Evolutionary conservation across 2,329 filamentous ascomycete genomes (phyloP).

Genomic region (Alternaria brassicicola): DNA sequence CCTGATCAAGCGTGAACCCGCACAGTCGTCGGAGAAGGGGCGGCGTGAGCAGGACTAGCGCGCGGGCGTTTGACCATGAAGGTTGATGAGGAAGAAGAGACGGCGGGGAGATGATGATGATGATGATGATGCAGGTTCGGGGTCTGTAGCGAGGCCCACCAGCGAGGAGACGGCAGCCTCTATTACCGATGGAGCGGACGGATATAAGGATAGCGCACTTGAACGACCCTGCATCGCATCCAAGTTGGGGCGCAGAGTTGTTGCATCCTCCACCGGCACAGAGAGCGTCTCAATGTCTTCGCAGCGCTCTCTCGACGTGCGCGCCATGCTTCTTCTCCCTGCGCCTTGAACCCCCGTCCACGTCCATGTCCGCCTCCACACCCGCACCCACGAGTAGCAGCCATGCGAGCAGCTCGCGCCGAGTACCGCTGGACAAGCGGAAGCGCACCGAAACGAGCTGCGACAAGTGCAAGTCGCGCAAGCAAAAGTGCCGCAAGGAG

Average conservation of each 20-base stretch:
- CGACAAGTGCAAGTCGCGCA: conserved; percentile 56
- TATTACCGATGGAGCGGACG: conserved; percentile 11
- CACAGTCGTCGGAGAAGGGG: not conserved
- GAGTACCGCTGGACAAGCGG: conserved; percentile 53
- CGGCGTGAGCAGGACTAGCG: not conserved
- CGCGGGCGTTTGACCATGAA: not conserved
- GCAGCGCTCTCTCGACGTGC: conserved; percentile 5
- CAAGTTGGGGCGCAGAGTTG: conserved; percentile 1
- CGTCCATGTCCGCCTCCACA: conserved; percentile 13
- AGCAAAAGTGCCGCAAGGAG: conserved; percentile 54
- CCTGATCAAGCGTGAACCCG: not conserved
- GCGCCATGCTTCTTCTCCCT: conserved; percentile 17
- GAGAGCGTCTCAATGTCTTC: conserved; percentile 3
- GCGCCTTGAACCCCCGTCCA: conserved; percentile 12
- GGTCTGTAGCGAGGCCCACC: not conserved
- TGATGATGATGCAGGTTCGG: not conserved
- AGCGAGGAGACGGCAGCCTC: conserved; percentile 10
- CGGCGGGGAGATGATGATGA: not conserved
- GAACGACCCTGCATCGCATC: conserved; percentile 11
- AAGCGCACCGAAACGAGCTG: conserved; percentile 55
- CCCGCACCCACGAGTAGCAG: conserved; percentile 15
- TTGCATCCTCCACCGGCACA: conserved; percentile 11
- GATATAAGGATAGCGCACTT: conserved; percentile 1
- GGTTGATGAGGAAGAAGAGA: not conserved
- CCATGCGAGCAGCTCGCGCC: conserved; percentile 34